Conservation (phyloP, 495 filamentous ascomycete species). For the Physcia stellaris region DNA sequence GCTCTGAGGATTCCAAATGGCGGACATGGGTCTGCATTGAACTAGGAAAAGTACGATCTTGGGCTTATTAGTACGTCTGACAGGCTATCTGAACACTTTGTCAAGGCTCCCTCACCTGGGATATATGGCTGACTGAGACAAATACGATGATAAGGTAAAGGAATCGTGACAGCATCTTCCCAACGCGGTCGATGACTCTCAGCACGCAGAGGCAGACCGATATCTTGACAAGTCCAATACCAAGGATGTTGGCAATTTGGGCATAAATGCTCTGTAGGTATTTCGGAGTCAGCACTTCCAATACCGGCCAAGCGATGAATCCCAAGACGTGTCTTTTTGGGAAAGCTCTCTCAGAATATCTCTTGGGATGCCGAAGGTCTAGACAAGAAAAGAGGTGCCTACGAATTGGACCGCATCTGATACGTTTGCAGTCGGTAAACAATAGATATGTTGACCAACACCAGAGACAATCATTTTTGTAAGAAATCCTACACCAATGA, state of each 20-base stretch:
- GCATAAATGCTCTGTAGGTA: slow-evolving; percentile 12
- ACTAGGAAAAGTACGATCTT: slow-evolving; percentile 14
- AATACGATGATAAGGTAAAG: slow-evolving; percentile 13
- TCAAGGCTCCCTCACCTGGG: too few relatives aligned
- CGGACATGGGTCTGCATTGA: slow-evolving; percentile 15
- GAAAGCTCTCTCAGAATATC: slow-evolving; percentile 10
- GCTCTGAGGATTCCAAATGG: slow-evolving; percentile 11
- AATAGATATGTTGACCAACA: too few relatives aligned
- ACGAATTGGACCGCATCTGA: too few relatives aligned
- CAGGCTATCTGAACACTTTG: too few relatives aligned
- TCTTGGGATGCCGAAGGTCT: slow-evolving; percentile 10
- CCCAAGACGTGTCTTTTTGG: too few relatives aligned
- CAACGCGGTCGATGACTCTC: slow-evolving; percentile 10
- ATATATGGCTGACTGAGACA: slow-evolving; percentile 10
- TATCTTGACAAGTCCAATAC: slow-evolving; percentile 16
- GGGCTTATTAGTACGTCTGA: too few relatives aligned
- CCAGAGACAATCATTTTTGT: not conserved
- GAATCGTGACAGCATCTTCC: slow-evolving; percentile 8
- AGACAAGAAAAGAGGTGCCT: too few relatives aligned
- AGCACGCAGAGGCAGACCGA: slow-evolving; percentile 15
- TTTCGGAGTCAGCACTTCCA: slow-evolving; percentile 8
- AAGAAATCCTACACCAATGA: too few relatives aligned
- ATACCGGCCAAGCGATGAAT: slow-evolving; percentile 5
- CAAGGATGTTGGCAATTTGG: slow-evolving; percentile 14
- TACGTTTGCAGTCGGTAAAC: too few relatives aligned